Evolutionary conservation across 75 land plant species (phyloP).

Genomic region (Ceratopteris richardii): DNA sequence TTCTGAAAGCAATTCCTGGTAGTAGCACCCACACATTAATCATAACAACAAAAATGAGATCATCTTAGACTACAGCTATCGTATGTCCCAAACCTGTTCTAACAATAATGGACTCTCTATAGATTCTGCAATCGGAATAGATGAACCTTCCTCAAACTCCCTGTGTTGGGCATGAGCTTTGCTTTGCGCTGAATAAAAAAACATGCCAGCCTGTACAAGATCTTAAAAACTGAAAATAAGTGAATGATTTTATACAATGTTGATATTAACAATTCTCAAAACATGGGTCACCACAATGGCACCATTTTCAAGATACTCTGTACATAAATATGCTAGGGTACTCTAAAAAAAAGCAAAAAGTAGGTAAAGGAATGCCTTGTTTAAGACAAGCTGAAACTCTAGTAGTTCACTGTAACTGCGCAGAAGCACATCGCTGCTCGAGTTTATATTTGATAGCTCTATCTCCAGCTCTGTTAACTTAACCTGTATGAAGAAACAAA

Average conservation of each 20-base stretch:
- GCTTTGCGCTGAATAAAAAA: constrained; percentile 46
- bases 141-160: constrained; percentile 31
- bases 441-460: constrained; percentile 76
- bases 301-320: too few species aligned
- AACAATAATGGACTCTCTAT: constrained; percentile 49
- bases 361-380: constrained; percentile 47
- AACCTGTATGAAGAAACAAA: constrained; percentile 23
- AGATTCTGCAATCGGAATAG: constrained; percentile 26
- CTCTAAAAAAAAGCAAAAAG: too few species aligned
- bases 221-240: neutral
- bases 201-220: constrained; percentile 48
- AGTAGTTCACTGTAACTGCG: constrained; percentile 72
- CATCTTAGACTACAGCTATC: constrained; percentile 1
- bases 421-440: constrained; percentile 70
- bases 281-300: too few species aligned
- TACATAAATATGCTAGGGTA: too few species aligned
- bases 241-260: too few species aligned
- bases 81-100: constrained; percentile 25
- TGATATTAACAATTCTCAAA: too few species aligned
- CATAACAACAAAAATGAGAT: neutral
- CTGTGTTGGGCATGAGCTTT: constrained; percentile 51
- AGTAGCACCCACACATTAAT: neutral
- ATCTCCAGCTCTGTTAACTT: constrained; percentile 84
- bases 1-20: constrained; percentile 57
- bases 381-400: constrained; percentile 77